Percentiles rank a stretch among this genome's conserved stretches.
phyloP scores from a whole-genome alignment of 257 asterid genomes.

The Ligustrum vulgare region DNA sequence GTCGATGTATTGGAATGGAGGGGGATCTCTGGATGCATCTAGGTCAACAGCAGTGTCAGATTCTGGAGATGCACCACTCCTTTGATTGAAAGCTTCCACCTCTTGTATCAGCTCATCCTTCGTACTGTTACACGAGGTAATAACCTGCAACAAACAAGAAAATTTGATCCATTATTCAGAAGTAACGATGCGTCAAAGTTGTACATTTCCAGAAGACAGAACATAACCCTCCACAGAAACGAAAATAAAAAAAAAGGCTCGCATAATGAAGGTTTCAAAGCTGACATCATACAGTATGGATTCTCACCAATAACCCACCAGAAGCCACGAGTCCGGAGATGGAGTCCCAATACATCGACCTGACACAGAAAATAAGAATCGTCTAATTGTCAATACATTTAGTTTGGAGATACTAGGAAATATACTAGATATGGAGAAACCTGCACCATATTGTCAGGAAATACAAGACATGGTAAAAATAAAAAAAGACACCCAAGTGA shows the following conservation, averaged over 20 bases:
- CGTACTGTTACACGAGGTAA: slow-evolving; percentile 90
- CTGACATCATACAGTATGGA: slow-evolving; percentile 10
- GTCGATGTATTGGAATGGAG: slow-evolving; percentile 65
- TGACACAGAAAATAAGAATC: slow-evolving; percentile 29
- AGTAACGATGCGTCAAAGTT: not conserved
- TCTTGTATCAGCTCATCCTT: slow-evolving; percentile 91
- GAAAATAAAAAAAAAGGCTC: not conserved
- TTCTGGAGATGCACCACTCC: slow-evolving; percentile 48
- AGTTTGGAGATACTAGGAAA: not conserved
- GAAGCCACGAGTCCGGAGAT: slow-evolving; percentile 73
- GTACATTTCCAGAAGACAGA: not conserved
- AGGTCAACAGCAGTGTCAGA: slow-evolving; percentile 37
- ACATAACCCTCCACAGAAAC: not conserved
- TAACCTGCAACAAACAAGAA: slow-evolving; percentile 49
- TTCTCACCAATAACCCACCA: slow-evolving; percentile 91
- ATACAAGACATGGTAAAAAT: not conserved
- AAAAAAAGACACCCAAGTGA: not conserved
- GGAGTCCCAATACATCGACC: slow-evolving; percentile 94
- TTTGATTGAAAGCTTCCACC: slow-evolving; percentile 74
- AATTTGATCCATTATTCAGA: not conserved
- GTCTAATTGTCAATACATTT: not conserved
- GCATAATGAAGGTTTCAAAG: not conserved
- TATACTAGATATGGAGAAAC: not conserved
- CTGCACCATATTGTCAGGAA: not conserved
- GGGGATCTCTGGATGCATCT: slow-evolving; percentile 40